Conservation (phyloP, 169 alveolate genomes). For the Plasmodium vinckei region DNA sequence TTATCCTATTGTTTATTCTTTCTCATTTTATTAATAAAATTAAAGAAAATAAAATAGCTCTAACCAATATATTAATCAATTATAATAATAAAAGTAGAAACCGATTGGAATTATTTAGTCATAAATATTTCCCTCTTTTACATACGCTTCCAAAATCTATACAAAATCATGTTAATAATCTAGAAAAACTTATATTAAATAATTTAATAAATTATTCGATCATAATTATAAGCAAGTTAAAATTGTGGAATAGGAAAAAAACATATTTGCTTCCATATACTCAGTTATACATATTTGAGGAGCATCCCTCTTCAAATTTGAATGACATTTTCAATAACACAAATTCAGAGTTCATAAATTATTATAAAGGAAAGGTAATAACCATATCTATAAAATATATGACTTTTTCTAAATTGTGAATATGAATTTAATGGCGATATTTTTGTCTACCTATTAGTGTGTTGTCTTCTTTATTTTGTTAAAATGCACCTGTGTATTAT, state of each 20-base stretch:
- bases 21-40: conserved; percentile 67
- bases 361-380: conserved; percentile 42
- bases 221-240: conserved; percentile 26
- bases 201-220: conserved; percentile 44
- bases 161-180: conserved; percentile 37
- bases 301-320: conserved; percentile 44
- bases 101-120: conserved; percentile 50
- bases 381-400: background rate
- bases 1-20: conserved; percentile 54
- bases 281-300: conserved; percentile 58
- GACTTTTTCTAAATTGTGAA: background rate
- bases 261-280: conserved; percentile 66
- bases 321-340: conserved; percentile 21
- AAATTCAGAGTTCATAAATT: conserved; percentile 25
- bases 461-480: background rate
- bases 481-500: background rate
- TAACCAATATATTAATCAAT: conserved; percentile 57
- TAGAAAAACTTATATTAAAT: conserved; percentile 37
- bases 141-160: conserved; percentile 44
- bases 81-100: conserved; percentile 15
- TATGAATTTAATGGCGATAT: background rate
- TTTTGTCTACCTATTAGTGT: background rate
- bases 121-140: conserved; percentile 51
- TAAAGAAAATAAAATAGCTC: conserved; percentile 72
- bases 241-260: conserved; percentile 40